phyloP scores from a whole-genome alignment of 257 asterid species.

The Nicotiana tabacum region DNA sequence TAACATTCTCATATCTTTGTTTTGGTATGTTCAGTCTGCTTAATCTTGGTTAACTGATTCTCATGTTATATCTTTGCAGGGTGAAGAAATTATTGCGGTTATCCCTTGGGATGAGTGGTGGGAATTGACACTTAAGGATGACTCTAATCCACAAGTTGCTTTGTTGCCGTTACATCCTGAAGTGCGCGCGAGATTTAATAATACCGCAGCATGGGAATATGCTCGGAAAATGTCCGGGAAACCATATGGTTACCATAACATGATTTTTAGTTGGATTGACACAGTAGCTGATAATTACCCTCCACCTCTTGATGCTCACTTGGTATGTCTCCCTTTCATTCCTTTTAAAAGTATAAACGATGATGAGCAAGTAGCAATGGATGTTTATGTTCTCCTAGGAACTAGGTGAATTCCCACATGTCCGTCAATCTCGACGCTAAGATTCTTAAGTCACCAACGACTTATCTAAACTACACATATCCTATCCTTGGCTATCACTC shows the following conservation, averaged over 20 bases:
- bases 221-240: conserved; percentile 88
- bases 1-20: not conserved
- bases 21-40: not conserved
- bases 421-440: not conserved
- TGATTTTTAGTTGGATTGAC: conserved; percentile 99
- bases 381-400: not conserved
- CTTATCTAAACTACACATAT: not conserved
- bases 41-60: not conserved
- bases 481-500: not conserved
- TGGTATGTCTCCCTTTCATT: conserved; percentile 46
- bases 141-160: conserved; percentile 90
- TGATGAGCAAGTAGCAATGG: not conserved
- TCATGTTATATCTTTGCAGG: conserved; percentile 39
- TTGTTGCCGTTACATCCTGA: conserved; percentile 89
- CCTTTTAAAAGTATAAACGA: not conserved
- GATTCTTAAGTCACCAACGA: not conserved
- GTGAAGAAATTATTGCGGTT: conserved; percentile 86
- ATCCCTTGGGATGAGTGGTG: conserved; percentile 99
- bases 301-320: conserved; percentile 99
- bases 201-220: conserved; percentile 90
- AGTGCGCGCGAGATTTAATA: conserved; percentile 70
- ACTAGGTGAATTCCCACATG: not conserved
- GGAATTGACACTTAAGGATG: conserved; percentile 76
- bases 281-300: conserved; percentile 92
- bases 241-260: conserved; percentile 98